Evolutionary conservation across 1,284 basidiomycete genomes (phyloP).

Genomic region (Austroboletus olivaceoglutinosus): DNA sequence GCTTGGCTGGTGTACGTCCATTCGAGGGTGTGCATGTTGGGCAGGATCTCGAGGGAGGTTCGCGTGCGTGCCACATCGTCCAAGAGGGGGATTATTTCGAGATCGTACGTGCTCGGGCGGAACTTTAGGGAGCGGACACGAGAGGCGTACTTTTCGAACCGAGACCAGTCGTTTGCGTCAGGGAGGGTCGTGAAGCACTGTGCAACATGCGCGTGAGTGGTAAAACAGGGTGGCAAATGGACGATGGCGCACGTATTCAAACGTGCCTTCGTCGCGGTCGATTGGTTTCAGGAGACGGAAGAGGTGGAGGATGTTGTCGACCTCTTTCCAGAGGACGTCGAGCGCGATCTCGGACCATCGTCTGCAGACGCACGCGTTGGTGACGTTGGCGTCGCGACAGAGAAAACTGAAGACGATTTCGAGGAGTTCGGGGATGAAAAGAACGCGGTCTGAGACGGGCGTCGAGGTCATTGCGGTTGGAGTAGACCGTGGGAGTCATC

Average conservation of each 20-base stretch:
- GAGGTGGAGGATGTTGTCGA: constrained; percentile 44
- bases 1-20: constrained; percentile 33
- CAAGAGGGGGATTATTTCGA: constrained; percentile 35
- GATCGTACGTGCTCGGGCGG: constrained; percentile 2
- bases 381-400: constrained; percentile 36
- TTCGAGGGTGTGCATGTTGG: constrained; percentile 49
- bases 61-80: constrained; percentile 57
- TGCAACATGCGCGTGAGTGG: constrained; percentile 1
- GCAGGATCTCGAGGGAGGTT: constrained; percentile 49
- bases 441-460: constrained; percentile 8
- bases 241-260: constrained; percentile 24
- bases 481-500: too few species aligned
- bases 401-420: constrained; percentile 47
- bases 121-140: constrained; percentile 49
- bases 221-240: background rate
- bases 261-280: background rate
- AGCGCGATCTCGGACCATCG: constrained; percentile 52
- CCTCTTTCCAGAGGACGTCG: constrained; percentile 51
- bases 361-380: constrained; percentile 49
- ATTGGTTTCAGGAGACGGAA: constrained; percentile 48
- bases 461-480: background rate
- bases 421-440: constrained; percentile 52
- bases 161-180: constrained; percentile 53
- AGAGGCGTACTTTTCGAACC: constrained; percentile 52
- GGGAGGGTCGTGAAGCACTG: constrained; percentile 45